Conservation (phyloP, 2,329 filamentous ascomycete species). For the Metarhizium sp. region DNA sequence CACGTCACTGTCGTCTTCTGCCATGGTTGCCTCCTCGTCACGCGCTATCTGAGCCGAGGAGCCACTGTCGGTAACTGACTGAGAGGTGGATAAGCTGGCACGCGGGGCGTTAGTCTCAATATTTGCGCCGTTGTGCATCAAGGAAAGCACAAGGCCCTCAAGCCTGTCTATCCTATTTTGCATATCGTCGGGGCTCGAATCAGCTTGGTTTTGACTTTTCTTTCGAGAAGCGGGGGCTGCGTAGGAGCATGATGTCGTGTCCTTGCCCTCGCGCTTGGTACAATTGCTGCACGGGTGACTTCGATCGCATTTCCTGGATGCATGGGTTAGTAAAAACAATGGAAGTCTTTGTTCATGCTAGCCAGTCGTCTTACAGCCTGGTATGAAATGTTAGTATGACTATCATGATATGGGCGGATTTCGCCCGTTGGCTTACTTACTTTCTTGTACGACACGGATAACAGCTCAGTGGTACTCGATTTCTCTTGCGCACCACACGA, state of each 20-base stretch:
- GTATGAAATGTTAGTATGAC: constrained; percentile 10
- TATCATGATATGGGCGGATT: background rate
- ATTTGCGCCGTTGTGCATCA: constrained; percentile 78
- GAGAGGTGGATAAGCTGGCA: constrained; percentile 24
- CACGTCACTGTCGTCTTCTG: constrained; percentile 56
- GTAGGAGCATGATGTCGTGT: constrained; percentile 76
- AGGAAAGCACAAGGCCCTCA: constrained; percentile 80
- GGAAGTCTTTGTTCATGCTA: background rate
- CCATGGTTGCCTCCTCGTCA: constrained; percentile 45
- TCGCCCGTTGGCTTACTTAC: constrained; percentile 32
- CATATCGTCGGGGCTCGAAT: constrained; percentile 80
- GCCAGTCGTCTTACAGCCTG: constrained; percentile 25
- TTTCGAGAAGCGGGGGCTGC: constrained; percentile 62
- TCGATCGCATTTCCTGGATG: constrained; percentile 77
- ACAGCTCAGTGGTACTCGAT: constrained; percentile 85
- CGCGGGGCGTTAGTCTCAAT: constrained; percentile 30
- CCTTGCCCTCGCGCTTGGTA: constrained; percentile 77
- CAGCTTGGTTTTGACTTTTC: constrained; percentile 57
- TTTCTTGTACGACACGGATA: constrained; percentile 87
- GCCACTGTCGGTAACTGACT: constrained; percentile 32
- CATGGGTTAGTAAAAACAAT: background rate
- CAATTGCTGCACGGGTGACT: constrained; percentile 90
- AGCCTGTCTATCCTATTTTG: constrained; percentile 95
- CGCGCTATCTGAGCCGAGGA: constrained; percentile 40
- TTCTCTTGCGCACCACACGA: constrained; percentile 82